phyloP scores from a whole-genome alignment of 139 green algal species.

The Limnomonas spitsbergensis region DNA sequence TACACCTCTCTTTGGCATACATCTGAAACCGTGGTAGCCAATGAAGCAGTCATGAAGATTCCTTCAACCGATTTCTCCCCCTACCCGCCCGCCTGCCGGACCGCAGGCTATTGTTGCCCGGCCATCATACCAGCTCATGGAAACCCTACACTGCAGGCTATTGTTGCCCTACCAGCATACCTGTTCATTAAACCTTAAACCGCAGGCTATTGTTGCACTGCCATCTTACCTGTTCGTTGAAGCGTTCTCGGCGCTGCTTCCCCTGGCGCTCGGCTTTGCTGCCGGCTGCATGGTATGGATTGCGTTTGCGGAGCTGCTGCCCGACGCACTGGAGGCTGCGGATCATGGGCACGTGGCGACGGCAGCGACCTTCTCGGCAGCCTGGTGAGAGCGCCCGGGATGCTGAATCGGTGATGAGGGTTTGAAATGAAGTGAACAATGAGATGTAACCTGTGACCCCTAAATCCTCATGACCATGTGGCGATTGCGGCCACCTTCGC shows the following conservation, averaged over 20 bases:
- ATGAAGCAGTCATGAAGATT: no score
- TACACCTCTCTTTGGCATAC: no score
- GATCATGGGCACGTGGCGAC: conserved; percentile 71
- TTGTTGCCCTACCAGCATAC: no score
- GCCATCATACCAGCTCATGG: no score
- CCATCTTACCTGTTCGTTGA: conserved; percentile 94
- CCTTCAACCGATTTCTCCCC: no score
- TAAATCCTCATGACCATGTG: conserved; percentile 49
- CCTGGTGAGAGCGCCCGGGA: conserved; percentile 42
- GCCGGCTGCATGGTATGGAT: conserved; percentile 99
- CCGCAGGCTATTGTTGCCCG: no score
- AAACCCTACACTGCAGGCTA: conserved; percentile 26
- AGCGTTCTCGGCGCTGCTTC: conserved; percentile 82
- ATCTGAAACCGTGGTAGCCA: no score
- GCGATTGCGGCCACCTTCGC: conserved; percentile 83
- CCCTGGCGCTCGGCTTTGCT: conserved; percentile 91
- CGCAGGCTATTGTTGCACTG: conserved; percentile 74
- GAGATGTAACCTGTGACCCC: background rate
- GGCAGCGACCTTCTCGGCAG: conserved; percentile 81
- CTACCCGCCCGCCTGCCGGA: no score
- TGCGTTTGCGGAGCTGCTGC: conserved; percentile 92
- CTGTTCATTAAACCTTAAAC: no score
- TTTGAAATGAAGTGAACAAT: background rate
- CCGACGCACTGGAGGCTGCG: conserved; percentile 79
- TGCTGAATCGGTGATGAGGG: background rate